Conservation (phyloP, 108 stramenopile genomes). For the Nannochloropsis gaditana region DNA sequence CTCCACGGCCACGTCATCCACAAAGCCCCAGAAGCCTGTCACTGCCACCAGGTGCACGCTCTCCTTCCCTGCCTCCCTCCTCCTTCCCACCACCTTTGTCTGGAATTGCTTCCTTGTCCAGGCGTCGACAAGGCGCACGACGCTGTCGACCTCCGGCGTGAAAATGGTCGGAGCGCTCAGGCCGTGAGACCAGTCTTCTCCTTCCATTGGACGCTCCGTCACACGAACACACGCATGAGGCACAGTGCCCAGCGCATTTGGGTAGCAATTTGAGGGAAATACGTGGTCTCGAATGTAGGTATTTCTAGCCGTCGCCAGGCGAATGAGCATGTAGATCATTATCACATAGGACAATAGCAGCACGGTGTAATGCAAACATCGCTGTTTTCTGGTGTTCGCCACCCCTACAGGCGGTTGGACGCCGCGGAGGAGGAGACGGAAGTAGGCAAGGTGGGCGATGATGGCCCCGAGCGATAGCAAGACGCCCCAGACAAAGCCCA, state of each 20-base stretch:
- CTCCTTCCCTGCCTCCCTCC: slow-evolving; percentile 8
- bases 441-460: not conserved
- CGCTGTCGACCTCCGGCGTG: not conserved
- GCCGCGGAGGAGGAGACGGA: not conserved
- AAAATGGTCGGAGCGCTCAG: not conserved
- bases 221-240: not conserved
- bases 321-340: not conserved
- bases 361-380: not conserved
- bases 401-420: not conserved
- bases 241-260: not conserved
- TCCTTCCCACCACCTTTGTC: not conserved
- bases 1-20: not conserved
- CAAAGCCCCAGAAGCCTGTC: not conserved
- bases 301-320: not conserved
- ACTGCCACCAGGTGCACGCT: not conserved
- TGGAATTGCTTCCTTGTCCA: not conserved
- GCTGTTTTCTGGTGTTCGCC: not conserved
- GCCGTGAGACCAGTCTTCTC: not conserved
- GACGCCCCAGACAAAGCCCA: not conserved
- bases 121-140: not conserved
- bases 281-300: not conserved
- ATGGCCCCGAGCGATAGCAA: not conserved
- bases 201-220: not conserved
- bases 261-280: not conserved
- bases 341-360: not conserved